Conservation (phyloP, 768 basidiomycete species). For the Russula earlei region DNA sequence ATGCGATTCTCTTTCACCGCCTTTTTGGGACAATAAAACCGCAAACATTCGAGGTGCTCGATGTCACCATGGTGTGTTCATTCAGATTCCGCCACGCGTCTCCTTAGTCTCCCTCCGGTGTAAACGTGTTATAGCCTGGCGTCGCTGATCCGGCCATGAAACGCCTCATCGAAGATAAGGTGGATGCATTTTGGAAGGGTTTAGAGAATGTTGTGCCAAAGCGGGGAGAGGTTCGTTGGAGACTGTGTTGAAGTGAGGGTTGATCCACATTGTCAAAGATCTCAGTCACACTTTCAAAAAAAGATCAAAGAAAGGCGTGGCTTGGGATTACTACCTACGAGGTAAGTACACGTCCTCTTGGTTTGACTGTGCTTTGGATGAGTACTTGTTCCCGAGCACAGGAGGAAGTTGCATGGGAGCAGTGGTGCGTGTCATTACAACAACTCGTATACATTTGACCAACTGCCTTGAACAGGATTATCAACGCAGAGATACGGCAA, state of each 20-base stretch:
- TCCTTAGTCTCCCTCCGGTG: background rate
- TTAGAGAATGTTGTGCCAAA: constrained; percentile 56
- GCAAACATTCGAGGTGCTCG: constrained; percentile 66
- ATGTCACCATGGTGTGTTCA: constrained; percentile 70
- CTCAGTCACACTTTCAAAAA: constrained; percentile 66
- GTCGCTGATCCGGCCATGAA: constrained; percentile 68
- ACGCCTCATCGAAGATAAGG: constrained; percentile 62
- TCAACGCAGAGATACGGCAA: constrained; percentile 73
- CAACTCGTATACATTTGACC: background rate
- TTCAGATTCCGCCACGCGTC: background rate
- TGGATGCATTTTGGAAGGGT: constrained; percentile 69
- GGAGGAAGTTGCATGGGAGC: constrained; percentile 83
- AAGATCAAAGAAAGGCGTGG: constrained; percentile 70
- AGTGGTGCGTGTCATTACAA: constrained; percentile 46
- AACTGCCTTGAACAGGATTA: constrained; percentile 41
- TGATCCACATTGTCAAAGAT: constrained; percentile 36
- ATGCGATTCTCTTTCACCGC: constrained; percentile 75
- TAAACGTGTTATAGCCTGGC: constrained; percentile 47
- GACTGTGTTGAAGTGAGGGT: background rate
- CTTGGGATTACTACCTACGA: constrained; percentile 50
- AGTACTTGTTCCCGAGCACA: constrained; percentile 24
- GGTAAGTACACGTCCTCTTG: background rate
- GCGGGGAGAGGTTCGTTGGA: constrained; percentile 50
- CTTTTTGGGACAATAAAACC: constrained; percentile 75
- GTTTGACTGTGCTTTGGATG: background rate